These are phyloP conservation scores for Phyllosticta paracitricarpa DNA, from an alignment of 2,329 filamentous ascomycete species.

Conservation along the genomic window DNA sequence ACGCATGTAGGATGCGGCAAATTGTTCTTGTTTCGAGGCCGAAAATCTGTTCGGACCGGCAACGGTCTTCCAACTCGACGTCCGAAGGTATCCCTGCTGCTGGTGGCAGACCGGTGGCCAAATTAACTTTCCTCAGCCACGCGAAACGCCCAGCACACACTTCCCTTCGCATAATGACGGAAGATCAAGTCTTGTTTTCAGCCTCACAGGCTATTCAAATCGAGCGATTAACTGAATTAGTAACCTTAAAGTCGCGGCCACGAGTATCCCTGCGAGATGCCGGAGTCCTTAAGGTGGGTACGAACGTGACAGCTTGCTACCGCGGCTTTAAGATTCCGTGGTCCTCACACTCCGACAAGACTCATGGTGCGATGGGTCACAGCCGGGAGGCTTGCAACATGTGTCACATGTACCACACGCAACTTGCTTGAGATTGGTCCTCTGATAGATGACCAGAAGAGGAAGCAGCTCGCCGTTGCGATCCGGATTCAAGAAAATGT, in stretches of 20 bases:
- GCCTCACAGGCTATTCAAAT: neutral
- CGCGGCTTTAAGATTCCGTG: neutral
- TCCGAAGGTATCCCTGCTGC: neutral
- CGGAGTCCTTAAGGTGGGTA: neutral
- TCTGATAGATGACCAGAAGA: neutral
- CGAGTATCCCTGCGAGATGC: neutral
- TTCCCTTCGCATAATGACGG: neutral
- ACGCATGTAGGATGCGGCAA: neutral
- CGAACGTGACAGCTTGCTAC: no score
- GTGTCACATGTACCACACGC: neutral
- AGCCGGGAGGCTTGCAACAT: neutral
- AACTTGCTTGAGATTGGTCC: neutral
- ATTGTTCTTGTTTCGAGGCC: neutral
- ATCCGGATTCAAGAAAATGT: neutral
- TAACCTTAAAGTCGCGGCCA: neutral
- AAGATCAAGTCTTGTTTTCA: neutral
- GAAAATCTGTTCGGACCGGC: neutral
- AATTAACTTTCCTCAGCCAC: neutral
- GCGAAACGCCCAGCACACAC: neutral
- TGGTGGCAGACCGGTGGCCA: neutral
- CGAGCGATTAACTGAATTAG: neutral
- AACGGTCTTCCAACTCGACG: neutral
- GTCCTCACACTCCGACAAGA: neutral
- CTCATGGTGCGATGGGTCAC: neutral
- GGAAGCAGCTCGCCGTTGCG: neutral